Conservation (phyloP, 352 stramenopile species). For the Phytopythium vexans region DNA sequence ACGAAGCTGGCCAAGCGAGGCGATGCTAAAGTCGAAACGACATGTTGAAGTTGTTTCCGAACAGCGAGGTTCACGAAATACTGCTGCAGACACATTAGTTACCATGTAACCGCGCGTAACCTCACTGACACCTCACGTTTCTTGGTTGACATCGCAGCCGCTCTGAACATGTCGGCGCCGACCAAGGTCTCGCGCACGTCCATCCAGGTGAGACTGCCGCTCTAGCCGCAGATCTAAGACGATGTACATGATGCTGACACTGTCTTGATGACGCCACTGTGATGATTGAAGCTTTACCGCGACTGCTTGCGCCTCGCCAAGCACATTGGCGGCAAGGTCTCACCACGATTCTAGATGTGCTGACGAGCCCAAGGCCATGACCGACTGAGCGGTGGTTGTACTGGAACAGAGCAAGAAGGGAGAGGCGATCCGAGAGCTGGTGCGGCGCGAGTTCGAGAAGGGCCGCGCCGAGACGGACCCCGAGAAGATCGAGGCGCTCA, state of each 20-base stretch:
- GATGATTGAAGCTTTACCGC: conserved; percentile 59
- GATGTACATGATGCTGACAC: neutral
- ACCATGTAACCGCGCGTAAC: too few relatives aligned
- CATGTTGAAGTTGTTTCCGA: too few relatives aligned
- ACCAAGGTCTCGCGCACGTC: conserved; percentile 74
- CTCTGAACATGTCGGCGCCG: conserved; percentile 30
- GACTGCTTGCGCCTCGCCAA: conserved; percentile 84
- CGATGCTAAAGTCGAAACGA: too few relatives aligned
- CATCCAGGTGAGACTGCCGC: conserved; percentile 41
- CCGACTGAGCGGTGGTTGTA: neutral
- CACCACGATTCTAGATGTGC: too few relatives aligned
- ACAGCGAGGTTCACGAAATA: too few relatives aligned
- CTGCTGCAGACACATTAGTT: too few relatives aligned
- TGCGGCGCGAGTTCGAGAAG: conserved; percentile 83
- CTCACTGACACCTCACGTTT: neutral
- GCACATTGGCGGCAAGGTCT: conserved; percentile 81
- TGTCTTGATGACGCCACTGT: neutral
- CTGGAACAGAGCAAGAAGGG: conserved; percentile 76
- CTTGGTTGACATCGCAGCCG: conserved; percentile 1
- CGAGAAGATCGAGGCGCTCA: conserved; percentile 79
- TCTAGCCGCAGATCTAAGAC: neutral
- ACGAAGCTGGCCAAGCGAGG: too few relatives aligned
- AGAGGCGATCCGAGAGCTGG: conserved; percentile 60
- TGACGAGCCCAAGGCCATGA: too few relatives aligned
- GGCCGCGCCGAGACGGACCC: conserved; percentile 69